Conservation (phyloP, 2,329 filamentous ascomycete genomes). For the Pseudogymnoascus sp. region DNA sequence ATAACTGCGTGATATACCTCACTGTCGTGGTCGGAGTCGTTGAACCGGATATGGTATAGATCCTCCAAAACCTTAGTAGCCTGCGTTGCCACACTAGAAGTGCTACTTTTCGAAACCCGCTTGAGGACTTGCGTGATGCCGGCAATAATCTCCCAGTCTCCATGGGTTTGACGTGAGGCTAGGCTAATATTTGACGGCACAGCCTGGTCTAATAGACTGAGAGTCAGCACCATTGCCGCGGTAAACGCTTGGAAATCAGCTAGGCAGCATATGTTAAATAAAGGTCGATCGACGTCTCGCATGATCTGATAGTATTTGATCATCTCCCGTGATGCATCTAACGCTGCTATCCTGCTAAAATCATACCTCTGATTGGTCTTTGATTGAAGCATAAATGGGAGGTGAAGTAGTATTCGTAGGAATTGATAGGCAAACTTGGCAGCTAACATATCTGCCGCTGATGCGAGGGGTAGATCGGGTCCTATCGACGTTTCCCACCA, state of each 20-base stretch:
- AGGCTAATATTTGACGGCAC: constrained; percentile 16
- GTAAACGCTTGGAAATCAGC: constrained; percentile 41
- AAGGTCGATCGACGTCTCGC: constrained; percentile 22
- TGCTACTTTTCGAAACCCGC: constrained; percentile 26
- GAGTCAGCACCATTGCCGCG: constrained; percentile 34
- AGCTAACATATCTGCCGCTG: constrained; percentile 27
- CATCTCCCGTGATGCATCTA: constrained; percentile 35
- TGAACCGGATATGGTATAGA: constrained; percentile 18
- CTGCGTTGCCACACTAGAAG: constrained; percentile 36
- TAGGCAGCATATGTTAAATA: constrained; percentile 35
- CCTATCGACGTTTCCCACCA: constrained; percentile 25
- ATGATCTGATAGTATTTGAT: constrained; percentile 31
- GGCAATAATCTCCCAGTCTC: constrained; percentile 31
- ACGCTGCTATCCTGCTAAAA: constrained; percentile 30
- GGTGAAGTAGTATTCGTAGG: constrained; percentile 33
- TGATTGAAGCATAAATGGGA: constrained; percentile 38
- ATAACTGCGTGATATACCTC: constrained; percentile 33
- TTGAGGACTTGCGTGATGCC: constrained; percentile 28
- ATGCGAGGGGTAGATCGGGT: constrained; percentile 19
- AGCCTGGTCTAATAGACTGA: constrained; percentile 31
- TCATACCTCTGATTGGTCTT: constrained; percentile 30
- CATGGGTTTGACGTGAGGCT: constrained; percentile 23
- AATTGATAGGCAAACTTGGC: constrained; percentile 34
- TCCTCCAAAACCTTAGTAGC: constrained; percentile 33
- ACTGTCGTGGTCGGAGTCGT: constrained; percentile 21